A percentile compares a stretch with the other conserved stretches of the same genome.
Evolutionary conservation across 352 stramenopile species (phyloP).

Genomic region (Phytopythium helicoides): DNA sequence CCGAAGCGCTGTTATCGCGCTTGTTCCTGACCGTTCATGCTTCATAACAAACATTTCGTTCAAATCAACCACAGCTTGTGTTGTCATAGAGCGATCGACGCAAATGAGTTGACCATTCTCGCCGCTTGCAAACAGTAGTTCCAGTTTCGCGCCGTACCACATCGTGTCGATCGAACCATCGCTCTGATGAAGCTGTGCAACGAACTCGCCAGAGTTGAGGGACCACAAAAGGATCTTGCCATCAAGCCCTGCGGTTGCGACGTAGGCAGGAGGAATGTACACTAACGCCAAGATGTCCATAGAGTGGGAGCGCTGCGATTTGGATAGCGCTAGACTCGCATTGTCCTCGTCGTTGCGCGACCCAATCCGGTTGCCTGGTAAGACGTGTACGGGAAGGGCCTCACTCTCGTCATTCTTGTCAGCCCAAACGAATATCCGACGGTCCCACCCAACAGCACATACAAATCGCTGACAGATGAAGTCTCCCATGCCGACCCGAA

Average conservation of each 20-base stretch:
- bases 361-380: constrained; percentile 34
- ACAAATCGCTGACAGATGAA: constrained; percentile 82
- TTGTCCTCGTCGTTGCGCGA: constrained; percentile 20
- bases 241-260: constrained; percentile 65
- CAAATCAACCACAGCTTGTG: constrained; percentile 43
- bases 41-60: constrained; percentile 8
- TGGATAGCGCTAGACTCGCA: not conserved
- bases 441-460: constrained; percentile 82
- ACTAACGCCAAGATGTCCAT: constrained; percentile 69
- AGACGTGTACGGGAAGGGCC: constrained; percentile 49
- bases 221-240: constrained; percentile 77
- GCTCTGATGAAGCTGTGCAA: constrained; percentile 61
- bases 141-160: constrained; percentile 66
- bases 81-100: constrained; percentile 64
- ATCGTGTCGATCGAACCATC: constrained; percentile 63
- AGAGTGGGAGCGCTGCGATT: constrained; percentile 23
- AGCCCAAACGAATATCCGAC: constrained; percentile 78
- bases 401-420: constrained; percentile 82
- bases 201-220: constrained; percentile 71
- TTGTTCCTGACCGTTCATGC: constrained; percentile 20
- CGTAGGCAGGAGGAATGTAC: constrained; percentile 69
- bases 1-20: constrained; percentile 47
- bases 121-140: constrained; percentile 66
- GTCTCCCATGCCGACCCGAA: constrained; percentile 78
- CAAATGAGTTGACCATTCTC: constrained; percentile 62